These are phyloP conservation scores for Trametes gibbosa DNA, from an alignment of 768 basidiomycete species.

Conservation along the genomic window DNA sequence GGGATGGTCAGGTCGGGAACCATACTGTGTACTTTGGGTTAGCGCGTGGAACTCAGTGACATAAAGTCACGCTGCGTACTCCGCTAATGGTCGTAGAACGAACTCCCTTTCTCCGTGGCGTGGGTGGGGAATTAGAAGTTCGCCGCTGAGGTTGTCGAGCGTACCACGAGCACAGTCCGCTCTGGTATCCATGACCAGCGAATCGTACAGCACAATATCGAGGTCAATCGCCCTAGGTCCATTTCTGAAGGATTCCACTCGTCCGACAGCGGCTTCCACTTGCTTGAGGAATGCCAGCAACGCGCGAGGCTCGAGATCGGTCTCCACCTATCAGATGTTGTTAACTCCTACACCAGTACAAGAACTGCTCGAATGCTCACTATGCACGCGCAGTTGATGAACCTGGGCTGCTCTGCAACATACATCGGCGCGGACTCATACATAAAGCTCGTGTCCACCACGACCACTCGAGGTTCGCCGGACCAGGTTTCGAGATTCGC, in stretches of 20 bases:
- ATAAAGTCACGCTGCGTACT: slow-evolving; percentile 53
- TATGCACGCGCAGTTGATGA: slow-evolving; percentile 89
- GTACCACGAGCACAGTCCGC: slow-evolving; percentile 35
- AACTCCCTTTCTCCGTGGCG: slow-evolving; percentile 85
- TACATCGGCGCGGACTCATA: slow-evolving; percentile 98
- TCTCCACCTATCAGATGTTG: slow-evolving; percentile 59
- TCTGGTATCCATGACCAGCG: slow-evolving; percentile 56
- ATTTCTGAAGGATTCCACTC: slow-evolving; percentile 73
- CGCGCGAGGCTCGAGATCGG: slow-evolving; percentile 55
- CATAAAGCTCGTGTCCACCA: slow-evolving; percentile 82
- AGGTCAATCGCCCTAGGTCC: slow-evolving; percentile 91
- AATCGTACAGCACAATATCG: slow-evolving; percentile 79
- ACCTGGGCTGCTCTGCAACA: slow-evolving; percentile 82
- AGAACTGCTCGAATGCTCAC: slow-evolving; percentile 42
- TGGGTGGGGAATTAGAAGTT: slow-evolving; percentile 85
- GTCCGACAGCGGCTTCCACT: slow-evolving; percentile 74
- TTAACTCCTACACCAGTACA: neutral
- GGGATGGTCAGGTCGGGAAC: slow-evolving; percentile 77
- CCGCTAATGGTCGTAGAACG: slow-evolving; percentile 80
- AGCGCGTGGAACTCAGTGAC: neutral
- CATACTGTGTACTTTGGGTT: slow-evolving; percentile 51
- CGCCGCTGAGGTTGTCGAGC: slow-evolving; percentile 55
- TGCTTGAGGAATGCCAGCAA: slow-evolving; percentile 67
- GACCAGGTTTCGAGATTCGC: slow-evolving; percentile 17
- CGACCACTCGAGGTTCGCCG: slow-evolving; percentile 29